Conservation (phyloP, 331 rosid genomes). For the Rosa hybrid region DNA sequence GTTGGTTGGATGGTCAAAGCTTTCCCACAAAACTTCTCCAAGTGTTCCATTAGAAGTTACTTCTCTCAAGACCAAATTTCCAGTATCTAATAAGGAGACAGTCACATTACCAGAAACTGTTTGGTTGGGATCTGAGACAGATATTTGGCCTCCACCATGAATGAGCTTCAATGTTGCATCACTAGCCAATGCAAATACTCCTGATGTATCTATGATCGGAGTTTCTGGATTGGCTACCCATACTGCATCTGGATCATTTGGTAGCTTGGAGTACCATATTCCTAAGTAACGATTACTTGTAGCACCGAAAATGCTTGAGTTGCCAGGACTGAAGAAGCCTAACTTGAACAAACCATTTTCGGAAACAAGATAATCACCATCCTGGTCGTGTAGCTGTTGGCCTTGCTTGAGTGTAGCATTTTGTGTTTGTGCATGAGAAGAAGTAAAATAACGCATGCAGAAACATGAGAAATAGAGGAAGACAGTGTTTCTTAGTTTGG, state of each 20-base stretch:
- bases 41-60: background rate
- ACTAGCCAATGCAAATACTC: slow-evolving; percentile 19
- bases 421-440: slow-evolving; percentile 8
- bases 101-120: slow-evolving; percentile 27
- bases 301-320: slow-evolving; percentile 2
- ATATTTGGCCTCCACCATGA: slow-evolving; percentile 13
- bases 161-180: slow-evolving; percentile 28
- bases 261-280: slow-evolving; percentile 31
- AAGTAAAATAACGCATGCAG: background rate
- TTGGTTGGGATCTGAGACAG: slow-evolving; percentile 18
- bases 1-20: slow-evolving; percentile 28
- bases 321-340: slow-evolving; percentile 33
- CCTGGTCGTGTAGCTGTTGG: slow-evolving; percentile 9
- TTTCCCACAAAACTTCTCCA: slow-evolving; percentile 22
- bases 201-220: slow-evolving; percentile 23
- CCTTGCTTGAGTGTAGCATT: slow-evolving; percentile 9
- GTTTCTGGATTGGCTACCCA: slow-evolving; percentile 33
- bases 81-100: slow-evolving; percentile 2
- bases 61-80: slow-evolving; percentile 23
- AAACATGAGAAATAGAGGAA: background rate
- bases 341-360: slow-evolving; percentile 14
- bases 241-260: slow-evolving; percentile 28
- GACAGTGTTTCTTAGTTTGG: slow-evolving; percentile 1
- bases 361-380: slow-evolving; percentile 9
- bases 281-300: slow-evolving; percentile 24